phyloP scores from a whole-genome alignment of 2,329 filamentous ascomycete genomes.

The Stemphylium lycopersici region DNA sequence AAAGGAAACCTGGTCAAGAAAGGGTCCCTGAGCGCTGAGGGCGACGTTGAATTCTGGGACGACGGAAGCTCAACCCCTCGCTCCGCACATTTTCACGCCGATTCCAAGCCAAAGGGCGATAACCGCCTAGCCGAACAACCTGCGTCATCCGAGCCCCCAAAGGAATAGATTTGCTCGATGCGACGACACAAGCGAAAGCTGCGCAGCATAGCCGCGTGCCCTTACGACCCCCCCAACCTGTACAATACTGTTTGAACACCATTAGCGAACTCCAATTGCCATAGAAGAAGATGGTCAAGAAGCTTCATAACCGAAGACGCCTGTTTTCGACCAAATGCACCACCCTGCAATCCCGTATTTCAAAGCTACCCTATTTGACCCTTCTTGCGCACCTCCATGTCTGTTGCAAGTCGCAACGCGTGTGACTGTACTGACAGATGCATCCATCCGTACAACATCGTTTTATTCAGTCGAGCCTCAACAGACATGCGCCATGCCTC shows the following conservation, averaged over 20 bases:
- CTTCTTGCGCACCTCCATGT: no score
- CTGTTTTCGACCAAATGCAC: no score
- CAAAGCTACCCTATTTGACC: no score
- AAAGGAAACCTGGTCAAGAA: constrained; percentile 76
- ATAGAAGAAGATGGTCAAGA: background rate
- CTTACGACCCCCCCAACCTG: background rate
- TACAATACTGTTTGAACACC: constrained; percentile 11
- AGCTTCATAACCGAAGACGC: background rate
- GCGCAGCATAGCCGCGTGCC: background rate
- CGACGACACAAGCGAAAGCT: background rate
- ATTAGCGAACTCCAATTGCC: background rate
- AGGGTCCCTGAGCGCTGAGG: constrained; percentile 73
- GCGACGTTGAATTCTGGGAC: constrained; percentile 92
- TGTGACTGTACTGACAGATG: no score
- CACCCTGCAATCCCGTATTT: no score
- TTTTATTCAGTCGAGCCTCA: no score
- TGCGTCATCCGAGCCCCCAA: constrained; percentile 13
- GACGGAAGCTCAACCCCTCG: constrained; percentile 61
- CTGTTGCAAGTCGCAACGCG: no score
- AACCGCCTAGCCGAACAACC: constrained; percentile 30
- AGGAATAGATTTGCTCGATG: constrained; percentile 11
- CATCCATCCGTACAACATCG: no score
- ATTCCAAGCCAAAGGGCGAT: constrained; percentile 33
- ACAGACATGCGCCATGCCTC: no score
- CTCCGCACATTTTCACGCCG: constrained; percentile 43